Evolutionary conservation across 331 rosid species (phyloP).

Genomic region (Rosa hybrid): DNA sequence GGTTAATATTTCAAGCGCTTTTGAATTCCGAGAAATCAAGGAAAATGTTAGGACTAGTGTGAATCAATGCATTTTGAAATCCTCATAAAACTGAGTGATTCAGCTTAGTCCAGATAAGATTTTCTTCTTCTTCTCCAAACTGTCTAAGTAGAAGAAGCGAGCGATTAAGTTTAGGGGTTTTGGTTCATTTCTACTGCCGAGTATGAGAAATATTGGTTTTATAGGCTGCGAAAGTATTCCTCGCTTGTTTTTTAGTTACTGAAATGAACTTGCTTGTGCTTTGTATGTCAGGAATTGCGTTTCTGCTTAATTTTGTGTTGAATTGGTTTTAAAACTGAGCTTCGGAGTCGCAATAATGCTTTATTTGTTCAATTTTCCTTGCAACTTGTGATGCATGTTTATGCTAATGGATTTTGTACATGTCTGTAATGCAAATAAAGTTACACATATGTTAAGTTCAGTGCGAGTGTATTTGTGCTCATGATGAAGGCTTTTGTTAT

Average conservation of each 20-base stretch:
- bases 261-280: neutral
- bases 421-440: neutral
- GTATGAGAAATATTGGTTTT: neutral
- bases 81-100: neutral
- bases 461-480: neutral
- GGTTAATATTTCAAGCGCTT: neutral
- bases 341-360: neutral
- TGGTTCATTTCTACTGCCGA: neutral
- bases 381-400: neutral
- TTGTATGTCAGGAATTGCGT: neutral
- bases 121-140: too few species aligned
- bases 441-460: neutral
- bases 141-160: neutral
- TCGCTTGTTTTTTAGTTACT: neutral
- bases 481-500: neutral
- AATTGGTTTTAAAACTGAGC: neutral
- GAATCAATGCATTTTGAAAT: neutral
- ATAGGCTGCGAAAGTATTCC: too few species aligned
- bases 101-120: neutral
- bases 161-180: neutral
- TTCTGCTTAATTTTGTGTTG: neutral
- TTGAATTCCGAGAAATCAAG: conserved; percentile 18
- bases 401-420: neutral
- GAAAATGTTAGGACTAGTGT: neutral
- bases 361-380: neutral